These are phyloP conservation scores for Trichosporon ovoides DNA, from an alignment of 1,284 basidiomycete species.

Conservation along the genomic window DNA sequence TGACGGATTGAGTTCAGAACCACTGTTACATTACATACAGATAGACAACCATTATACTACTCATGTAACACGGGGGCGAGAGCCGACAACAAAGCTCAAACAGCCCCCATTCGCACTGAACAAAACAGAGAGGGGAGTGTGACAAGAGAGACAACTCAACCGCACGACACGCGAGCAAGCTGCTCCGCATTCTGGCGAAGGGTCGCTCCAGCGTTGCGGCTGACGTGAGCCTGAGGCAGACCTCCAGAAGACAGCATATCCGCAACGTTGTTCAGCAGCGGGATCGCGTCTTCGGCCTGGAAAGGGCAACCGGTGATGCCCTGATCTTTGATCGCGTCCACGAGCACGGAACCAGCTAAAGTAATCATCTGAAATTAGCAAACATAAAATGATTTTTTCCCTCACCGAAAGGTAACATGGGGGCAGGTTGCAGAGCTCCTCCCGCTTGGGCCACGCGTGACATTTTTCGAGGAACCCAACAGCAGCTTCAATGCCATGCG, in stretches of 20 bases:
- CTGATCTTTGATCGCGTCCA: constrained; percentile 21
- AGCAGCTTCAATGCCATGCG: constrained; percentile 25
- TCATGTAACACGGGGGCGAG: not conserved
- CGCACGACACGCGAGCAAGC: constrained; percentile 9
- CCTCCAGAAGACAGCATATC: constrained; percentile 28
- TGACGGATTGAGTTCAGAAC: not conserved
- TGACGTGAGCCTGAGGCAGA: constrained; percentile 25
- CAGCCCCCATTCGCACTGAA: too few species aligned
- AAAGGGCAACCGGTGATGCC: constrained; percentile 9
- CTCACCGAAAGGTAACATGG: constrained; percentile 31
- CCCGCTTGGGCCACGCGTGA: constrained; percentile 23
- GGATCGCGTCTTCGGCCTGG: constrained; percentile 17
- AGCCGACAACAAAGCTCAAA: too few species aligned
- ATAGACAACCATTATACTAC: not conserved
- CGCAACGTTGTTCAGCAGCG: constrained; percentile 24
- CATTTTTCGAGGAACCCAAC: constrained; percentile 31
- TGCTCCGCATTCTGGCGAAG: constrained; percentile 23
- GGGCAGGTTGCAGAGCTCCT: constrained; percentile 28
- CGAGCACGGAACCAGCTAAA: constrained; percentile 18
- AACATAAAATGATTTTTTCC: not conserved
- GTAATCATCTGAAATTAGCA: constrained; percentile 23
- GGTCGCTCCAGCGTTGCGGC: constrained; percentile 20
- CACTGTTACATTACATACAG: not conserved
- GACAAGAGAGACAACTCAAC: not conserved
- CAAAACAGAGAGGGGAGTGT: not conserved